A percentile compares a stretch with the other conserved stretches of the same genome.
These are phyloP conservation scores for Penicillium sp. DNA, from an alignment of 2,329 filamentous ascomycete species.

Conservation along the genomic window DNA sequence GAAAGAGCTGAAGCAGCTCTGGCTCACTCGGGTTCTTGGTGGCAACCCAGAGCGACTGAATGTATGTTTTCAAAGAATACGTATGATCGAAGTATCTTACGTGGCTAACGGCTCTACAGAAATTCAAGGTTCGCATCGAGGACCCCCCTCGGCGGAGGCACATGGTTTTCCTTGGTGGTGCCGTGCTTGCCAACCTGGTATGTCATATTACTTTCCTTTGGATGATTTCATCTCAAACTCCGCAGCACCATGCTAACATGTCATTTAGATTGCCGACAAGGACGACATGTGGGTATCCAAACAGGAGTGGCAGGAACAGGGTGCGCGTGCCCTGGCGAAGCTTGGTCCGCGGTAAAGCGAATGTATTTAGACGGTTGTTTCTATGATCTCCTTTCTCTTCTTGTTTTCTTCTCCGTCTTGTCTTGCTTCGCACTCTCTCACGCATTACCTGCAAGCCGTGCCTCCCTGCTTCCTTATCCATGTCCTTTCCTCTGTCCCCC, in stretches of 20 bases:
- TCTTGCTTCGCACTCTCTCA: not conserved
- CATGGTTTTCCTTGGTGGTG: constrained; percentile 99
- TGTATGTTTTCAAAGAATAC: constrained; percentile 45
- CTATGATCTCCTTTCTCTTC: constrained; percentile 20
- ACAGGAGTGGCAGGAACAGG: constrained; percentile 95
- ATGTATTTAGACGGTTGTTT: constrained; percentile 23
- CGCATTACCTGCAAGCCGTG: no score
- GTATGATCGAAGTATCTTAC: not conserved
- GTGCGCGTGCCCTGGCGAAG: constrained; percentile 82
- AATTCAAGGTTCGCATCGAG: constrained; percentile 99
- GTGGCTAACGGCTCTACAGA: constrained; percentile 53
- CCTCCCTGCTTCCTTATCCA: not conserved
- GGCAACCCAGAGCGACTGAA: constrained; percentile 91
- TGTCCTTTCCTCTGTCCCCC: constrained; percentile 11
- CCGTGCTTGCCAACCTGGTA: constrained; percentile 91
- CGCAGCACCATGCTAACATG: constrained; percentile 15
- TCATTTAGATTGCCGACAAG: constrained; percentile 83
- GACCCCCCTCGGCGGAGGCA: constrained; percentile 93
- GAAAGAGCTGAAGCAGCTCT: constrained; percentile 98
- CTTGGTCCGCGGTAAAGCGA: constrained; percentile 76
- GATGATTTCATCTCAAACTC: no score
- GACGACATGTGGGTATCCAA: constrained; percentile 99
- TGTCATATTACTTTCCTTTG: no score
- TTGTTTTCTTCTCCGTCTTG: constrained; percentile 19
- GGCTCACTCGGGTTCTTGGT: constrained; percentile 87